Evolutionary conservation across 805 yeast species (phyloP).

Genomic region (Kazachstania kunashirensis): DNA sequence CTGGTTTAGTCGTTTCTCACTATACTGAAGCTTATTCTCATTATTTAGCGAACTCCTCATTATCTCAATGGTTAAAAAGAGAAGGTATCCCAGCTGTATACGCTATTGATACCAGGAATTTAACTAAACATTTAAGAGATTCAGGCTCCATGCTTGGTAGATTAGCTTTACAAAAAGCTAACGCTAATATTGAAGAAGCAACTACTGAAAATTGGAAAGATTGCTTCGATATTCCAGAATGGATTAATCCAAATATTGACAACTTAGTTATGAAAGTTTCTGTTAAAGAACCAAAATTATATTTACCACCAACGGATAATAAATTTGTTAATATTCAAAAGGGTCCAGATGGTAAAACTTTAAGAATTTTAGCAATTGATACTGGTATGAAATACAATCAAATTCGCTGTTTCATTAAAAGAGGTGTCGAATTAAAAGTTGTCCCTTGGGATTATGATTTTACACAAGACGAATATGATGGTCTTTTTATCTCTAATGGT

Average conservation of each 20-base stretch:
- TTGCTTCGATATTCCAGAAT: slow-evolving; percentile 67
- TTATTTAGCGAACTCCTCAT: slow-evolving; percentile 81
- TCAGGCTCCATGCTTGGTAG: slow-evolving; percentile 91
- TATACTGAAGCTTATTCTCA: slow-evolving; percentile 96
- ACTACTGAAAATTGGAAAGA: slow-evolving; percentile 44
- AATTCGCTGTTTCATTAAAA: slow-evolving; percentile 88
- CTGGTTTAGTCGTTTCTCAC: slow-evolving; percentile 93
- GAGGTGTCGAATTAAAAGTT: slow-evolving; percentile 93
- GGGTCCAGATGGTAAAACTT: slow-evolving; percentile 63
- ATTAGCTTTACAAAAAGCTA: slow-evolving; percentile 49
- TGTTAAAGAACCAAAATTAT: slow-evolving; percentile 61
- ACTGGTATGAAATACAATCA: slow-evolving; percentile 98
- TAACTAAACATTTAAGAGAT: slow-evolving; percentile 88
- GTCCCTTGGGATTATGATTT: slow-evolving; percentile 95
- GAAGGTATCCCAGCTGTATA: slow-evolving; percentile 92
- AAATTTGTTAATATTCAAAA: slow-evolving; percentile 34
- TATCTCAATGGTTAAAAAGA: slow-evolving; percentile 87
- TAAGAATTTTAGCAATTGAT: slow-evolving; percentile 84
- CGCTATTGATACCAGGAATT: slow-evolving; percentile 93
- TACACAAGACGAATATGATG: slow-evolving; percentile 75
- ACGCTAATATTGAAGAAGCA: slow-evolving; percentile 26
- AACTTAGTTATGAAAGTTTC: slow-evolving; percentile 92
- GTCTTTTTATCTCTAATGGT: slow-evolving; percentile 93
- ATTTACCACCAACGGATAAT: slow-evolving; percentile 52
- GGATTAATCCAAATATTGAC: slow-evolving; percentile 86